These are phyloP conservation scores for Colletotrichum melonis DNA, from an alignment of 2,329 filamentous ascomycete genomes.

Conservation along the genomic window DNA sequence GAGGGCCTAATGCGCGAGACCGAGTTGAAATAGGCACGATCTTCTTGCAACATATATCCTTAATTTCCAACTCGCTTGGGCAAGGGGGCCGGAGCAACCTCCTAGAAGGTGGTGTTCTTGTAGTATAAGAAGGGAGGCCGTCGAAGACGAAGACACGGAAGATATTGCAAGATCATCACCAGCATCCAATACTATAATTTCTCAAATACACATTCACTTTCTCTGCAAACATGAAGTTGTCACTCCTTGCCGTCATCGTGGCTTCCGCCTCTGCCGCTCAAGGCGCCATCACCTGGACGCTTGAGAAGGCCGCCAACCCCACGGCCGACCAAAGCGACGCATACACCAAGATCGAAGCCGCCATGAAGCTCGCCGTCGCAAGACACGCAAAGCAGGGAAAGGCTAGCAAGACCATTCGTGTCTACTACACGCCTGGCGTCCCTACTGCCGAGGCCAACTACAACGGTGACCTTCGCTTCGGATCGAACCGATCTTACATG, in stretches of 20 bases:
- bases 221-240: conserved; percentile 38
- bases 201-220: neutral
- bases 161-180: neutral
- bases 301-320: conserved; percentile 52
- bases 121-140: neutral
- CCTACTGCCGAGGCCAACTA: conserved; percentile 58
- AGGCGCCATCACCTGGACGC: conserved; percentile 50
- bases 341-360: conserved; percentile 54
- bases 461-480: conserved; percentile 60
- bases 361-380: conserved; percentile 53
- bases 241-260: conserved; percentile 42
- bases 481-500: conserved; percentile 57
- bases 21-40: neutral
- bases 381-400: conserved; percentile 50
- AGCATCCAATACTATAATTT: neutral
- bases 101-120: neutral
- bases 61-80: neutral
- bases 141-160: neutral
- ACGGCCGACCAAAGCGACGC: conserved; percentile 55
- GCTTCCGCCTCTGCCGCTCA: conserved; percentile 47
- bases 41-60: neutral
- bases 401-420: conserved; percentile 52
- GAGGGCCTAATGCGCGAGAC: neutral
- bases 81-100: neutral
- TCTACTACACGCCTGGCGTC: conserved; percentile 55